A percentile compares a stretch with the other conserved stretches of the same genome.
phyloP scores from a whole-genome alignment of 1,284 basidiomycete genomes.

The Ganoderma lucidum region DNA sequence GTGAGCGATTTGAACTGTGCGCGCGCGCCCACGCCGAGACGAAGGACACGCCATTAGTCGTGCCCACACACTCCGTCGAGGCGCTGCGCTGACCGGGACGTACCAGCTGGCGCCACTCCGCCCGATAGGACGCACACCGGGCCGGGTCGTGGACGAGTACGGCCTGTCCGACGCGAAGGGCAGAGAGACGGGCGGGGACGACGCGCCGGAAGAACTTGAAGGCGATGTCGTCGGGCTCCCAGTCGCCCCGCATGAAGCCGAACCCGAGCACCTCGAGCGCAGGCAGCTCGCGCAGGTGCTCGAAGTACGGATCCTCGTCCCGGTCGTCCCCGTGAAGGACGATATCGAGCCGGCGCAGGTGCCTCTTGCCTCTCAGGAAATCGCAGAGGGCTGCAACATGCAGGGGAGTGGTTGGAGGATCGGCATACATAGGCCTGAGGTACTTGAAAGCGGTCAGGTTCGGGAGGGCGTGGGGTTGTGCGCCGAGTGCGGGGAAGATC shows the following conservation, averaged over 20 bases:
- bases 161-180: constrained; percentile 5
- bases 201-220: background rate
- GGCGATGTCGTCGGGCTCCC: background rate
- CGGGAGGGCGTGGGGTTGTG: constrained; percentile 17
- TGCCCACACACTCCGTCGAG: background rate
- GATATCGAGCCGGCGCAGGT: constrained; percentile 22
- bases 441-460: constrained; percentile 28
- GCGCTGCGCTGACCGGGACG: background rate
- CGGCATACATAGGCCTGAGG: background rate
- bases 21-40: background rate
- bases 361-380: constrained; percentile 22
- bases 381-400: constrained; percentile 1
- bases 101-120: constrained; percentile 15
- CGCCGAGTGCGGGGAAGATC: background rate
- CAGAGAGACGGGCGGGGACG: constrained; percentile 4
- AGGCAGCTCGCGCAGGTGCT: constrained; percentile 12
- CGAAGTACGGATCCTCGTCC: background rate
- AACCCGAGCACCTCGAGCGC: constrained; percentile 20
- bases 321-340: background rate
- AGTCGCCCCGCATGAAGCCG: background rate
- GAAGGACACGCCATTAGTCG: background rate
- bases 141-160: background rate
- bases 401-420: background rate
- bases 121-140: background rate
- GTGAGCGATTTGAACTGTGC: background rate